Base-by-base conservation (phyloP, 306 rosid genomes). In the Dicorynia guianensis region DNA sequence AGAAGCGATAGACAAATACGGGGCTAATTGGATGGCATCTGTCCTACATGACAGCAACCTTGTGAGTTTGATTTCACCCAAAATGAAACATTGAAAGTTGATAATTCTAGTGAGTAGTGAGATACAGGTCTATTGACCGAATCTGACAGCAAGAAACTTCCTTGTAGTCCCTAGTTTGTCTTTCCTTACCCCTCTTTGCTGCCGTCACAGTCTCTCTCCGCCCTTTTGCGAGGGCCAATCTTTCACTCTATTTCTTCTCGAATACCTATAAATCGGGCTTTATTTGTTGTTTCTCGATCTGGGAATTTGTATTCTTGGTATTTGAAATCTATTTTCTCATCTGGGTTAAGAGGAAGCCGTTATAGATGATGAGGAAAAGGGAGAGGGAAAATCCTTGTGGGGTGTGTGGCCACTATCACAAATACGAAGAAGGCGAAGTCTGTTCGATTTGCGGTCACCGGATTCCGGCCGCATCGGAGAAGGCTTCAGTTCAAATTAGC, bases 371-470 rank as follows among this genome's bases (percentile, higher is more conserved):
- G 99, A 92, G 98, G 89, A 96, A 96, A 82, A 88, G 99, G 78
- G 99, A 96, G 83, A 92, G 99, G 67, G 99, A 96, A 82, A 96
- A 96, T 67, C 99, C 99, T 57, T 96, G 99, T 77, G 98, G 91
- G 63, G 87, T 96, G 66, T 96, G 99, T 69, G 99, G 99, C 42
- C 99, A 96, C 85, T 96, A 90, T 84, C 99, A 96, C 88, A 96
- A 96, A 74, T 89, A 80, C 57, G 99, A 96, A 72, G 99, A 96
- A 80, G 99, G 99, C 5, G 99, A 95, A 82, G 96, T 96, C 12
- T 96, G 99, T 79, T 89, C 96, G 87, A 86, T 92, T 77, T 96
- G 99, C 56, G 99, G 99, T 17, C 99, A 96, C 57, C 87, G 98
- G 50, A 82, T 90, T 79, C 96, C 98, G 6, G 93, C 75, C 0